Base-by-base conservation (phyloP, 2,329 filamentous ascomycete species). In the Elsinoe batatas region DNA sequence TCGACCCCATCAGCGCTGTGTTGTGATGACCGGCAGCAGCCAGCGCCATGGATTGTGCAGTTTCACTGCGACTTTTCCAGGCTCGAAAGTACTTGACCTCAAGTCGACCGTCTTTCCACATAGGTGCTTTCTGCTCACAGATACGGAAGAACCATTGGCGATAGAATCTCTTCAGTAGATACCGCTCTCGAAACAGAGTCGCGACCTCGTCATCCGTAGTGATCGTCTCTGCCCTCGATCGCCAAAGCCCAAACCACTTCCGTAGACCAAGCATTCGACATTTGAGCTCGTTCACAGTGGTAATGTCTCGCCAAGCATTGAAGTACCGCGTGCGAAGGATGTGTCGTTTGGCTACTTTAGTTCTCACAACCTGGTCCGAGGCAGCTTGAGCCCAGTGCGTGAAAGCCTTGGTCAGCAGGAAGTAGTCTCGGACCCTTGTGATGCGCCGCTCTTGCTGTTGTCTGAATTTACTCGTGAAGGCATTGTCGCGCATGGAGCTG, bases 281-380 rank as follows among this genome's bases (percentile, higher is more conserved):
- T 60, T 79, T 79, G 38, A 72, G 63, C 42, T 81, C 77, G 60
- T 85, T 83, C 50, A 81, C 75, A 1, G 75, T 74, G 0, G 83
- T 84, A 55, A 87, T 80, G 57, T 81, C 76, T 22, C 79, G 76
- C 85, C 85, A 89, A 6, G 81, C 81, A 57, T 79, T 80, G 67
- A 88, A 88, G 58, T 83, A 84, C 56, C 80, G 79, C 11, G 79
- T 81, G 56, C 84, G 77, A 54, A 93, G 71, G 58, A 91, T 81
- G 65, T 88, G 85, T 59, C 81, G 76, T 59, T 85, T 78, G 17
- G 87, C 88, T 40, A 82, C 76, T 3, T 79, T 80, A 3, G 86
- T 88, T 38, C 81, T 79, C 59, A 82, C 77, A 13, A 82, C 74
- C 63, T 88, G 81, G 12, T 87, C 81, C 5, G 76, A 77, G 10